Percentiles rank a stretch among this genome's conserved stretches.
These are phyloP conservation scores for Rhododendron simsii DNA, from an alignment of 148 eudicot genomes.

Conservation along the genomic window DNA sequence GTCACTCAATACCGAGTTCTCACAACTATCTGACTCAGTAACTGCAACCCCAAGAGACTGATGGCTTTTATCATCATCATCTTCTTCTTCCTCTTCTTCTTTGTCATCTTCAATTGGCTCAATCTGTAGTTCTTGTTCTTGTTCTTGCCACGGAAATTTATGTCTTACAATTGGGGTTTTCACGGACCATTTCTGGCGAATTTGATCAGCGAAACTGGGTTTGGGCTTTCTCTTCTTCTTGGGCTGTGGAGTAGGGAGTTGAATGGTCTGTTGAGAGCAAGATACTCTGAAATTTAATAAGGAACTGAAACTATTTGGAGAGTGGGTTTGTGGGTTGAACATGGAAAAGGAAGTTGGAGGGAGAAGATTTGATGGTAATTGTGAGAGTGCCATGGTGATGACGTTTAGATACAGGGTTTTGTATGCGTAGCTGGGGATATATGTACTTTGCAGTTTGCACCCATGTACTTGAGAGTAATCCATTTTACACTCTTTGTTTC, in stretches of 20 bases:
- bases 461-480: background rate
- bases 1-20: conserved; percentile 12
- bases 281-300: conserved; percentile 29
- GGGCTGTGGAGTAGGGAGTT: conserved; percentile 22
- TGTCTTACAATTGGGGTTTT: conserved; percentile 36
- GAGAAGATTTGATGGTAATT: conserved; percentile 14
- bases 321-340: conserved; percentile 19
- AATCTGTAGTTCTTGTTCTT: background rate
- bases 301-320: conserved; percentile 20
- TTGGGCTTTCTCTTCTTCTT: conserved; percentile 65
- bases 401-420: background rate
- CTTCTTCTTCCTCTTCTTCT: background rate
- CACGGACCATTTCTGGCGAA: conserved; percentile 75
- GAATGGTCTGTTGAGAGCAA: conserved; percentile 32
- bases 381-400: conserved; percentile 7
- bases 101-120: conserved; percentile 8
- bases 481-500: background rate
- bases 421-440: background rate
- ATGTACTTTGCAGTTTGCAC: background rate
- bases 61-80: background rate
- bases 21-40: conserved; percentile 11
- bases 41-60: conserved; percentile 5
- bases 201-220: conserved; percentile 80
- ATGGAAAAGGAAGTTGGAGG: conserved; percentile 10
- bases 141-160: conserved; percentile 70